Evolutionary conservation across 148 eudicot genomes (phyloP).

Genomic region (Chenopodium album): DNA sequence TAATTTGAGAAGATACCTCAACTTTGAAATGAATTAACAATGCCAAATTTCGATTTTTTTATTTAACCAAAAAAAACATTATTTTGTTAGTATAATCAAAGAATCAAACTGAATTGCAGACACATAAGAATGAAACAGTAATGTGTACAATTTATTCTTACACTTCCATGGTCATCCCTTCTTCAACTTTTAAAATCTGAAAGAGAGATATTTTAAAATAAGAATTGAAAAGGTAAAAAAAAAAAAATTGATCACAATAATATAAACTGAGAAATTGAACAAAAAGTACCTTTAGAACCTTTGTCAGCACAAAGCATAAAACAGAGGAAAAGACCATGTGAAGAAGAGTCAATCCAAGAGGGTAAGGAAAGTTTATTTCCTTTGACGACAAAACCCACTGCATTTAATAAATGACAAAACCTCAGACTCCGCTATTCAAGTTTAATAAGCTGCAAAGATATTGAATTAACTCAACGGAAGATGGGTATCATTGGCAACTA

Average conservation of each 20-base stretch:
- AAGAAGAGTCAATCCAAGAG: conserved; percentile 95
- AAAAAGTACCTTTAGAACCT: conserved; percentile 75
- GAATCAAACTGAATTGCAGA: not conserved
- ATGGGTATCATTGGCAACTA: not conserved
- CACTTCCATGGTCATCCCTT: conserved; percentile 97
- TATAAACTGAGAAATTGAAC: not conserved
- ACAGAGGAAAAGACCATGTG: conserved; percentile 98
- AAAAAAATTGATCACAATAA: not conserved
- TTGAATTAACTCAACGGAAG: conserved; percentile 5
- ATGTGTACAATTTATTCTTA: conserved; percentile 41
- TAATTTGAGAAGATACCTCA: no score
- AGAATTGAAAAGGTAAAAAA: not conserved
- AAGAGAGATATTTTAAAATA: conserved; percentile 10
- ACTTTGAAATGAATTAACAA: no score
- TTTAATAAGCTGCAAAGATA: not conserved
- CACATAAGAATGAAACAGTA: conserved; percentile 3
- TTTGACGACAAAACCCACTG: conserved; percentile 99
- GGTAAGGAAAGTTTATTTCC: conserved; percentile 96
- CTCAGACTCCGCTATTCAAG: not conserved
- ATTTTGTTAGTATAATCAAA: not conserved
- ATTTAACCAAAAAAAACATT: not conserved
- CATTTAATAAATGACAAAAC: conserved; percentile 24
- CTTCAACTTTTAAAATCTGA: conserved; percentile 90
- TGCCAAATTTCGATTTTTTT: no score
- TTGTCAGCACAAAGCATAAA: conserved; percentile 81